Evolutionary conservation across 345 rosid genomes (phyloP).

Genomic region (Populus alba): DNA sequence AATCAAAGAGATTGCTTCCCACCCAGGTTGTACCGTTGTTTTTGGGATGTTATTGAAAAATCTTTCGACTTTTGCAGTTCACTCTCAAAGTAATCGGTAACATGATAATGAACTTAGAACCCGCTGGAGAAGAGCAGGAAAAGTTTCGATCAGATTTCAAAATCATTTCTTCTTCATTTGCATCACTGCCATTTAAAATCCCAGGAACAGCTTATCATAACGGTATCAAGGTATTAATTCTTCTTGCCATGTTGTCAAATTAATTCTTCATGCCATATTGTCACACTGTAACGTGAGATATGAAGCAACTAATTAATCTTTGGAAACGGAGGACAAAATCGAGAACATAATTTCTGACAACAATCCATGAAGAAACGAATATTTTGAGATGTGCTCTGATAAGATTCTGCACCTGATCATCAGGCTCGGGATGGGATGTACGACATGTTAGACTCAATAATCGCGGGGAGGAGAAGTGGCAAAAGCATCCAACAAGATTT

Average conservation of each 20-base stretch:
- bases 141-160: constrained; percentile 61
- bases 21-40: not conserved
- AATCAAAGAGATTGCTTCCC: not conserved
- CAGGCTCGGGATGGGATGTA: constrained; percentile 68
- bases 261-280: too few relatives aligned
- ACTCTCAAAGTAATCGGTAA: constrained; percentile 65
- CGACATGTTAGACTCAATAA: constrained; percentile 49
- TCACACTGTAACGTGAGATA: too few relatives aligned
- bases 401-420: not conserved
- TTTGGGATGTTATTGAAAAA: not conserved
- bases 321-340: not conserved
- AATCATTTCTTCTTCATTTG: constrained; percentile 59
- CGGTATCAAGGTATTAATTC: constrained; percentile 47
- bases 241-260: not conserved
- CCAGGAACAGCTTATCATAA: constrained; percentile 61
- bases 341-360: not conserved
- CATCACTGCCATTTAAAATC: constrained; percentile 61
- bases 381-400: not conserved
- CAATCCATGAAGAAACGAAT: too few relatives aligned
- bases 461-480: constrained; percentile 45
- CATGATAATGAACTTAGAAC: constrained; percentile 76
- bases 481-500: constrained; percentile 52
- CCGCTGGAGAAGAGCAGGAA: constrained; percentile 55
- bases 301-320: not conserved
- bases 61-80: constrained; percentile 40